Base-by-base conservation (phyloP, 768 basidiomycete genomes). In the Naganishia friedmannii region DNA sequence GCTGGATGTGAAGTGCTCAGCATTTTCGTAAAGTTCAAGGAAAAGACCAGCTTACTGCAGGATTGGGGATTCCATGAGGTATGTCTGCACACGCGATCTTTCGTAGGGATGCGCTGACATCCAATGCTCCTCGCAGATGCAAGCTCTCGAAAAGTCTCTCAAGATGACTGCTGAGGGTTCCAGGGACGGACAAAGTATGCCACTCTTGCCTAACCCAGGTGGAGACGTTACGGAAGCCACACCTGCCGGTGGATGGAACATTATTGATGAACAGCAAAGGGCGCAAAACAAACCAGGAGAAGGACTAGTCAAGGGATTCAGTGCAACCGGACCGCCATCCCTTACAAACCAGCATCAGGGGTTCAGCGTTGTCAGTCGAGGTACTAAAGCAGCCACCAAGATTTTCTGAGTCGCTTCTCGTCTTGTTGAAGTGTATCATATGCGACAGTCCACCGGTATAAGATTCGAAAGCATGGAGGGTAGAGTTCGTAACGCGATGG, bases 1-100 rank as follows among this genome's bases (percentile, higher is more conserved):
- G 94, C 93, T 23, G 96, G 96, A 0, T 89, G 91, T 79, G 95
- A 98, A 80, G 95, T 98, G 88, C 85, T 99, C 45, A 87, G 90
- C 57, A 98, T 98, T 76, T 95, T 98, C 85, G 87, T 92, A 73
- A 89, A 89, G 0, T 94, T 96, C 78, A 92, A 92, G 9, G 90
- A 93, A 5, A 87, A 92, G 76, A 98, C 96, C 1, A 93, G 93
- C 9, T 84, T 97, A 42, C 83, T 97, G 39, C 93, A 97, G 78
- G 94, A 96, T 53, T 81, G 78, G 70, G 75, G 77, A 10, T 81
- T 77, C 60, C 80, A 82, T 70, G 79, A 81, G 73, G 77, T 80
- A 45, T 29, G 79, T 73, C 29, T n/a, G 5, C 2, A 31, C 23
- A 4, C 8, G n/a, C 46, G 26, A n/a, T 17, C 8, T 53, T 54